Evolutionary conservation across 2,329 filamentous ascomycete genomes (phyloP).

Genomic region (Coleophoma cylindrospora): DNA sequence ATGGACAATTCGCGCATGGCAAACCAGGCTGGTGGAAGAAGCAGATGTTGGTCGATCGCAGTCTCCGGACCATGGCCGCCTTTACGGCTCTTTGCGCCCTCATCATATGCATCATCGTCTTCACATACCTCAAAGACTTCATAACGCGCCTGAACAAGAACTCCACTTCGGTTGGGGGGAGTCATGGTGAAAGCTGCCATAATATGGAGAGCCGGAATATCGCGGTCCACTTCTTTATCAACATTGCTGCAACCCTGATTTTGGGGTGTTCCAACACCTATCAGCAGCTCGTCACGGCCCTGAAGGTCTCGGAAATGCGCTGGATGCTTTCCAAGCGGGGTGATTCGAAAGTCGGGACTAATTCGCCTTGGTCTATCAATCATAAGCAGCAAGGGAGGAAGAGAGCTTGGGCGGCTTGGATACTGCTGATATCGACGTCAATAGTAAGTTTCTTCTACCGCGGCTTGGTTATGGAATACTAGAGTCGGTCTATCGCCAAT

Average conservation of each 20-base stretch:
- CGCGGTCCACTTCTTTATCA: constrained; percentile 13
- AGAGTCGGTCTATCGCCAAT: too few species aligned
- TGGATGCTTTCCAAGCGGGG: constrained; percentile 13
- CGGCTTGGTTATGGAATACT: too few species aligned
- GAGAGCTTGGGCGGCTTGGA: constrained; percentile 13
- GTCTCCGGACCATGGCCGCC: constrained; percentile 12
- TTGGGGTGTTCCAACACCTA: constrained; percentile 17
- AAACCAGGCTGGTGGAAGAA: constrained; percentile 16
- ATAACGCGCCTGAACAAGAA: constrained; percentile 4
- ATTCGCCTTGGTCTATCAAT: constrained; percentile 14
- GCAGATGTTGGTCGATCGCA: constrained; percentile 16
- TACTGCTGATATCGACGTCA: constrained; percentile 14
- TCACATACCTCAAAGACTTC: constrained; percentile 10
- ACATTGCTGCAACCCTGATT: constrained; percentile 15
- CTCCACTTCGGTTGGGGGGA: constrained; percentile 10
- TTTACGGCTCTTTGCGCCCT: constrained; percentile 12
- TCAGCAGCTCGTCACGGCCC: constrained; percentile 14
- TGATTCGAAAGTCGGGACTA: constrained; percentile 14
- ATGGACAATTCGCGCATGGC: constrained; percentile 15
- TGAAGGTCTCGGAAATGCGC: constrained; percentile 11
- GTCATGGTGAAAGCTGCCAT: constrained; percentile 11
- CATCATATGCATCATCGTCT: constrained; percentile 13
- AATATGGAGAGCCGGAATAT: constrained; percentile 9
- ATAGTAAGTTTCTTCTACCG: constrained; percentile 6
- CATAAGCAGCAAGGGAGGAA: constrained; percentile 12